phyloP scores from a whole-genome alignment of 345 rosid genomes.

The Litchi chinensis region DNA sequence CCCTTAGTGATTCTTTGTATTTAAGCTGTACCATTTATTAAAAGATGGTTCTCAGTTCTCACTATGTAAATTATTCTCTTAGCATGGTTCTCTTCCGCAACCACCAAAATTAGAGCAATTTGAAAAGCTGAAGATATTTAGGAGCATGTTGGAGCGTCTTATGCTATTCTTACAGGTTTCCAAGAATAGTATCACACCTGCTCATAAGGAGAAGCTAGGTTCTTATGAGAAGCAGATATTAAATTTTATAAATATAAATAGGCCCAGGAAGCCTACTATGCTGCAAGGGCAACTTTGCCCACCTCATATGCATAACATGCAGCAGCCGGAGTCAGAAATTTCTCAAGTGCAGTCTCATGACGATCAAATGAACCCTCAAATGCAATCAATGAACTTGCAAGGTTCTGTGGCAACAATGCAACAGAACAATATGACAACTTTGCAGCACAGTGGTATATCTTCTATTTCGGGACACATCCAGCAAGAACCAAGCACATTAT shows the following conservation, averaged over 20 bases:
- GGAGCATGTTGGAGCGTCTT: conserved; percentile 68
- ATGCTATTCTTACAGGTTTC: conserved; percentile 54
- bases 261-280: conserved; percentile 55
- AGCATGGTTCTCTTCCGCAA: conserved; percentile 69
- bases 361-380: conserved; percentile 65
- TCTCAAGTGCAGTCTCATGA: conserved; percentile 66
- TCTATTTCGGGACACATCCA: conserved; percentile 50
- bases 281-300: conserved; percentile 74
- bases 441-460: conserved; percentile 74
- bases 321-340: conserved; percentile 60
- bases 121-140: conserved; percentile 65
- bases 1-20: background rate
- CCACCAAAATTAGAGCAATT: conserved; percentile 72
- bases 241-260: conserved; percentile 49
- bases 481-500: too few species aligned
- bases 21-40: conserved; percentile 6
- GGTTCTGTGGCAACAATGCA: conserved; percentile 60
- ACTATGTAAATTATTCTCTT: conserved; percentile 8
- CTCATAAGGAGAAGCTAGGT: conserved; percentile 67
- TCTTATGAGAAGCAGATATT: conserved; percentile 79
- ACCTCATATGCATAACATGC: conserved; percentile 63
- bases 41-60: conserved; percentile 13
- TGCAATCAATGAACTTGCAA: conserved; percentile 68
- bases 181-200: conserved; percentile 47
- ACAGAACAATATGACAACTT: conserved; percentile 56